phyloP scores from a whole-genome alignment of 2,329 filamentous ascomycete genomes.

The Byssochlamys sp. region DNA sequence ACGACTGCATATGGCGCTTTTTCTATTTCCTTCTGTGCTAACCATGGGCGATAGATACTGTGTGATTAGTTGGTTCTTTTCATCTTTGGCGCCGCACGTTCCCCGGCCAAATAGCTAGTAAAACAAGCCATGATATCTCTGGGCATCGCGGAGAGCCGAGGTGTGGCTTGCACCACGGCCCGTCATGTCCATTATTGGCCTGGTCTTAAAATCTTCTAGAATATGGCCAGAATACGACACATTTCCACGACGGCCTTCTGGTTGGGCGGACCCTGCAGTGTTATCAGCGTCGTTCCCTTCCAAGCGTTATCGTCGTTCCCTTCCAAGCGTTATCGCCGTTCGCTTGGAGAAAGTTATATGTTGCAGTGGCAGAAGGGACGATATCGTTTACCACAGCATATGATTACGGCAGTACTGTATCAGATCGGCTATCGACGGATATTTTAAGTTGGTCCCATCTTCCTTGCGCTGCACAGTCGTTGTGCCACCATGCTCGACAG shows the following conservation, averaged over 20 bases:
- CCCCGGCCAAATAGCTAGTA: not conserved
- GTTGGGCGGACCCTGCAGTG: not conserved
- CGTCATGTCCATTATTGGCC: not conserved
- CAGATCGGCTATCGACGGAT: not conserved
- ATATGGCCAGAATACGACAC: not conserved
- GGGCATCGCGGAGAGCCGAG: not conserved
- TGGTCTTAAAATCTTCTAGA: not conserved
- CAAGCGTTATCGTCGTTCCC: not conserved
- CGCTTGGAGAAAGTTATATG: not conserved
- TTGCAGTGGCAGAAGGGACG: not conserved
- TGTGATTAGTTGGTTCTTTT: not conserved
- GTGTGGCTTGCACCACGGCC: not conserved
- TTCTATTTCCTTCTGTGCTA: not conserved
- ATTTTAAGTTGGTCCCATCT: not conserved
- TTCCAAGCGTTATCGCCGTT: not conserved
- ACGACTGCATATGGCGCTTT: not conserved
- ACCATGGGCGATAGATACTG: not conserved
- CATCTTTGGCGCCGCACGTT: not conserved
- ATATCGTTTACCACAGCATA: not conserved
- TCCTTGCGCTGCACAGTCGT: not conserved
- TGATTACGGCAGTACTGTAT: not conserved
- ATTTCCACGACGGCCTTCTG: not conserved
- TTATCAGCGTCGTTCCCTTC: not conserved
- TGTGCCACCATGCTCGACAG: slow-evolving; percentile 34
- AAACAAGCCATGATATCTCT: not conserved